phyloP scores from a whole-genome alignment of 371 early-diverging fungal genomes.

The Thermomucor indicae-seudaticae region DNA sequence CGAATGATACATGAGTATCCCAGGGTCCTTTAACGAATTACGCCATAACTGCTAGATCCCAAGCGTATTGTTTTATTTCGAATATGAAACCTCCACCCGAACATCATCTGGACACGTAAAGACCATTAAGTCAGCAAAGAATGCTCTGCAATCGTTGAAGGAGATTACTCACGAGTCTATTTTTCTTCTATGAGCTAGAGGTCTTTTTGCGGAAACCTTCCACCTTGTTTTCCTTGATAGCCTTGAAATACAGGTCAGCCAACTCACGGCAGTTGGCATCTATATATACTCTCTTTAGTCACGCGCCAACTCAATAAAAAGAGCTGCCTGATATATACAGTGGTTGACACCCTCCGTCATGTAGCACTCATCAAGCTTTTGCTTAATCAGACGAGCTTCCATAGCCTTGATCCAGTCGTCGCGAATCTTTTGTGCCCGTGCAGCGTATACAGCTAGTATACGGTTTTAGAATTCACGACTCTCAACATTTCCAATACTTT shows the following conservation, averaged over 20 bases:
- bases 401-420: constrained; percentile 84
- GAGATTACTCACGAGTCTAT: too few relatives aligned
- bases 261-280: constrained; percentile 46
- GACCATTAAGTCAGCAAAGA: too few relatives aligned
- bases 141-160: too few relatives aligned
- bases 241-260: constrained; percentile 39
- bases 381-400: constrained; percentile 75
- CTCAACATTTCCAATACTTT: background rate
- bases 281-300: constrained; percentile 1
- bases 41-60: too few relatives aligned
- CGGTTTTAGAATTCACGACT: background rate
- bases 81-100: too few relatives aligned
- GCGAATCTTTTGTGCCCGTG: constrained; percentile 72
- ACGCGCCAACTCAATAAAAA: background rate
- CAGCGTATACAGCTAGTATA: constrained; percentile 61
- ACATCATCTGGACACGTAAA: too few relatives aligned
- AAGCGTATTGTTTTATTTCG: too few relatives aligned
- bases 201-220: constrained; percentile 44
- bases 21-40: too few relatives aligned
- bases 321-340: constrained; percentile 27
- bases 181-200: constrained; percentile 10
- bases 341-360: constrained; percentile 82
- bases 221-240: constrained; percentile 44
- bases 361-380: constrained; percentile 76
- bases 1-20: too few relatives aligned